Conservation (phyloP, 768 basidiomycete species). For the Cystofilobasidium bisporidii region DNA sequence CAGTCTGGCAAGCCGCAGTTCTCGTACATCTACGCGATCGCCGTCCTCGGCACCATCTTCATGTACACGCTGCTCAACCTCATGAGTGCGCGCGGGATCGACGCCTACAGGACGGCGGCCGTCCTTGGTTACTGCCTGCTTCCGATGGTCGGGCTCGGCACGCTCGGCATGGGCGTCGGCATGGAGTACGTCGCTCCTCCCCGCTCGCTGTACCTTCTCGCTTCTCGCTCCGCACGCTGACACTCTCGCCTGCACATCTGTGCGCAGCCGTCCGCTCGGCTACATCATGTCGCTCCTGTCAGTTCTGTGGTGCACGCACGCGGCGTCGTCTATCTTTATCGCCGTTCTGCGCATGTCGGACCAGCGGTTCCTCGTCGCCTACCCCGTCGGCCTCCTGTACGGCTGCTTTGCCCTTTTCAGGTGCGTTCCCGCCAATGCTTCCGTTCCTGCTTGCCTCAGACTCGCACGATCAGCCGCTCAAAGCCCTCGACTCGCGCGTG, state of each 20-base stretch:
- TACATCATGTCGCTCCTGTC: conserved; percentile 72
- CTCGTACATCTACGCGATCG: conserved; percentile 96
- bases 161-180: conserved; percentile 72
- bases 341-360: conserved; percentile 91
- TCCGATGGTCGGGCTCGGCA: conserved; percentile 90
- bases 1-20: conserved; percentile 98
- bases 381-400: conserved; percentile 87
- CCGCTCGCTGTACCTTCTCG: conserved; percentile 1
- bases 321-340: conserved; percentile 91
- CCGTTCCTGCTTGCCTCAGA: too few relatives aligned
- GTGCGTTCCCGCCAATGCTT: not conserved
- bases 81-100: conserved; percentile 91
- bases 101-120: conserved; percentile 80
- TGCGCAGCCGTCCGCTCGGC: conserved; percentile 73
- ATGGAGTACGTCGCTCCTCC: conserved; percentile 62
- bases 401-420: conserved; percentile 89
- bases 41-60: conserved; percentile 80
- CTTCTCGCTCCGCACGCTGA: not conserved
- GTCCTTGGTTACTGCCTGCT: conserved; percentile 94
- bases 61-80: conserved; percentile 92
- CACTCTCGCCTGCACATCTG: not conserved
- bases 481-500: not conserved
- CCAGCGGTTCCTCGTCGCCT: conserved; percentile 88
- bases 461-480: too few relatives aligned
- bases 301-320: conserved; percentile 93